Evolutionary conservation across 257 asterid species (phyloP), one percentile per base, ranked within the genome.

Genomic region (Paulownia fortunei): DNA sequence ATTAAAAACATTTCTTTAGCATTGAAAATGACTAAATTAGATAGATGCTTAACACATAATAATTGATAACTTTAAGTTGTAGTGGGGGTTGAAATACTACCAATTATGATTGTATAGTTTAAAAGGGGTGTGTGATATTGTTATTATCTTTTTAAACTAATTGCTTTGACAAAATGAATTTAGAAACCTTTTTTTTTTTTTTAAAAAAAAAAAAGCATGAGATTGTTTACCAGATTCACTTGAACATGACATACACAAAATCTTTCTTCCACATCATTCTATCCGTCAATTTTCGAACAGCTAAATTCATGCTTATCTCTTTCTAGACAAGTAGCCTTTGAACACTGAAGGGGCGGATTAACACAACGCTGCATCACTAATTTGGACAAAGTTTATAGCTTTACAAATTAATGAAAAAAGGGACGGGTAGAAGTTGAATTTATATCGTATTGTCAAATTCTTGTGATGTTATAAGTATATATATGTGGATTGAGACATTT

Each of bases 261-360:
- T 69, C 77, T 72, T 54, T 36, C 3, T 27, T 26, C 46, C 15
- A 27, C 30, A 69, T 69, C 61, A 46, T 26, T 56, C 4, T 4
- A 24, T 7, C 5, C 62, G 36, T 19, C 37, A 72, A 4, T 16
- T 5, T 19, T 5, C 3, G 37, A 36, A 16, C 30, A 37, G 13
- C 30, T 2, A 54, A 54, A 32, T 11, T 56, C 55, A 72, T 66
- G 72, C 72, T 41, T 42, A 66, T 66, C 77, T 54, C 54, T 36
- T 34, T 12, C 36, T 19, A 16, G 15, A 41, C 19, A 37, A 16
- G 39, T 44, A 21, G 34, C 46, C 76, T 51, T 21, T 71, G 1
- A 11, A 71, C 9, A 32, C 23, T 11, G 5, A 21, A 23, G 72
- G 71, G 71, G n/a, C 71, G 13, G 15, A 19, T 42, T 66, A 46